Conservation (phyloP, 139 green algal species). For the Closterium sp. region DNA sequence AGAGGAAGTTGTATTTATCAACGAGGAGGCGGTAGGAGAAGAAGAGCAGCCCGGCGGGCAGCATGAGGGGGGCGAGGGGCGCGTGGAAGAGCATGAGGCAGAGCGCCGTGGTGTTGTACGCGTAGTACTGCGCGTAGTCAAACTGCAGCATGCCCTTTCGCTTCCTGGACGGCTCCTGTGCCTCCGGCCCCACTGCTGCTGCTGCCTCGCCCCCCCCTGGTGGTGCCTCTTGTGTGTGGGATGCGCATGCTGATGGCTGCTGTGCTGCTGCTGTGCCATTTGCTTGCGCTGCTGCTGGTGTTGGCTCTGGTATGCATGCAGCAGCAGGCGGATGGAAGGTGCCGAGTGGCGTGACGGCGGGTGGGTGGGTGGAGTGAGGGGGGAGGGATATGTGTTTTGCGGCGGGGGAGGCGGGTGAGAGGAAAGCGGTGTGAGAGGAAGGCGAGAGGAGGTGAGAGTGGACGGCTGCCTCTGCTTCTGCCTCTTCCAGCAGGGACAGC, state of each 20-base stretch:
- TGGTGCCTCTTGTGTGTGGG: background rate
- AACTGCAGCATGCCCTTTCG: background rate
- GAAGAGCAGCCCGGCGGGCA: constrained; percentile 24
- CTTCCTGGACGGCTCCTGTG: background rate
- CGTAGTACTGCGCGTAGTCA: constrained; percentile 46
- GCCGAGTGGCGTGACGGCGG: too few relatives aligned
- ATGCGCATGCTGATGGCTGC: background rate
- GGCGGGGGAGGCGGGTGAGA: background rate
- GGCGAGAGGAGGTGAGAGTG: background rate
- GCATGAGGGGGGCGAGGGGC: constrained; percentile 26
- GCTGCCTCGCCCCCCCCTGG: background rate
- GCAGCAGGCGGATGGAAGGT: background rate
- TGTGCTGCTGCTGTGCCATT: background rate
- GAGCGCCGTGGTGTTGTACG: constrained; percentile 47
- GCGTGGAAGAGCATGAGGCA: constrained; percentile 25
- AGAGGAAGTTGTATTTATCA: constrained; percentile 53
- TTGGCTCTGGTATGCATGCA: background rate
- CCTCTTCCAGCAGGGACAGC: background rate
- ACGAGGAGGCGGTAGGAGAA: constrained; percentile 43
- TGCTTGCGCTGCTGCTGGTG: background rate
- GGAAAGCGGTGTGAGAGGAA: background rate
- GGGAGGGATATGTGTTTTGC: background rate
- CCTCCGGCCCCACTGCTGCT: background rate
- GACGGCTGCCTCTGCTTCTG: background rate
- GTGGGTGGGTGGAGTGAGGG: background rate